Conservation (phyloP, 352 stramenopile genomes). For the Phytopythium chamaehyphon region DNA sequence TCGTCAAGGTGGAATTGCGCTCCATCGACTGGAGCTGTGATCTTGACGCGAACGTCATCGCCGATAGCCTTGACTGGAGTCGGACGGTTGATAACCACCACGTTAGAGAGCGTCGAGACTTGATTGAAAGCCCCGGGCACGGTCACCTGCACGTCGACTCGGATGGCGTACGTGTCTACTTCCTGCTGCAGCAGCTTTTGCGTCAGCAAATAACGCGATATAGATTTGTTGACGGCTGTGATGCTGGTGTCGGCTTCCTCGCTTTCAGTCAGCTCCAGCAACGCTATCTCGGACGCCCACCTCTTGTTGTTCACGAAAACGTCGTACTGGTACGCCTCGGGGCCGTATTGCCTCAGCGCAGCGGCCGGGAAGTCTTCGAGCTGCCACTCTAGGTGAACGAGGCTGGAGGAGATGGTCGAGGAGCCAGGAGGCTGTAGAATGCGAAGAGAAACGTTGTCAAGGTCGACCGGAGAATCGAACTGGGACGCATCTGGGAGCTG, state of each 20-base stretch:
- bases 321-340: constrained; percentile 42
- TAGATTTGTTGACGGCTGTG: background rate
- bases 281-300: constrained; percentile 33
- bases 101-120: background rate
- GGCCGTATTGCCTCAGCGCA: constrained; percentile 28
- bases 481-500: constrained; percentile 28
- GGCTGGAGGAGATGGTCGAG: constrained; percentile 10
- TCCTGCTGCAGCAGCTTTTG: background rate
- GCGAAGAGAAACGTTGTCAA: constrained; percentile 38
- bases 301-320: constrained; percentile 28
- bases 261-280: constrained; percentile 15
- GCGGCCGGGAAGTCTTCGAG: constrained; percentile 31
- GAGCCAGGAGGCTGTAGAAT: constrained; percentile 27
- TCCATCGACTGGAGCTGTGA: constrained; percentile 18
- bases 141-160: constrained; percentile 28
- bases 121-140: constrained; percentile 17
- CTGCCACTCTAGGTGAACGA: constrained; percentile 37
- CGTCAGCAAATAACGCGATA: background rate
- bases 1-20: background rate
- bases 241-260: constrained; percentile 6
- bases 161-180: constrained; percentile 10
- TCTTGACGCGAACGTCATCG: background rate
- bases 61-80: constrained; percentile 14
- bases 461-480: constrained; percentile 33
- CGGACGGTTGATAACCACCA: constrained; percentile 4